Evolutionary conservation across 495 filamentous ascomycete species (phyloP).

Genomic region (Penicillium antarcticum): DNA sequence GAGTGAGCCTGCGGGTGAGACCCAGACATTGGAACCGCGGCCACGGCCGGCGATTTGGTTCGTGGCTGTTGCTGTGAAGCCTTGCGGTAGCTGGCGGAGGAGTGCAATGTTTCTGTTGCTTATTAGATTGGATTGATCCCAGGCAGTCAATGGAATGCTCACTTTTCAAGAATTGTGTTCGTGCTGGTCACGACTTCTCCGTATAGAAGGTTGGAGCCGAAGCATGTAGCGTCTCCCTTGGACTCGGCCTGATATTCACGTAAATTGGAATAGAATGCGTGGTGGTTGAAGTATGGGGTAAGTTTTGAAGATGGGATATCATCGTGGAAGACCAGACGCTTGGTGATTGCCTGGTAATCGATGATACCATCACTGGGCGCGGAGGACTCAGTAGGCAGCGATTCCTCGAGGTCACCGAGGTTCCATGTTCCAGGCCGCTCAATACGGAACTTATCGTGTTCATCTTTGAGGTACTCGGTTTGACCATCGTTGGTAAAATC

Average conservation of each 20-base stretch:
- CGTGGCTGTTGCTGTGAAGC: conserved; percentile 88
- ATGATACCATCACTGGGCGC: conserved; percentile 55
- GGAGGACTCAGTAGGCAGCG: conserved; percentile 36
- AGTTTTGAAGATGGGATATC: conserved; percentile 68
- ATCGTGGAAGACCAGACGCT: conserved; percentile 66
- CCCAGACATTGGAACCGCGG: conserved; percentile 90
- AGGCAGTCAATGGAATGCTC: conserved; percentile 7
- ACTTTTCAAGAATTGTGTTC: conserved; percentile 93
- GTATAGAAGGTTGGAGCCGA: conserved; percentile 79
- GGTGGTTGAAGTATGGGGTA: conserved; percentile 87
- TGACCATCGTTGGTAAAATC: conserved; percentile 62
- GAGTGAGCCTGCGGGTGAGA: conserved; percentile 81
- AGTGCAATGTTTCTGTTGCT: conserved; percentile 66
- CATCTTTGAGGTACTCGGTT: conserved; percentile 75
- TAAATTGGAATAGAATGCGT: conserved; percentile 73
- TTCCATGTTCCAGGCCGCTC: conserved; percentile 63
- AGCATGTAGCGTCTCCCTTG: conserved; percentile 53
- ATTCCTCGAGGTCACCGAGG: conserved; percentile 49
- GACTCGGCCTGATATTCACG: conserved; percentile 59
- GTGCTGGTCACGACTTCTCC: conserved; percentile 93
- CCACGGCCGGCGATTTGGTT: conserved; percentile 89
- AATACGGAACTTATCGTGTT: conserved; percentile 82
- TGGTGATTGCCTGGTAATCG: conserved; percentile 72
- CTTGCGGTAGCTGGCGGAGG: conserved; percentile 70
- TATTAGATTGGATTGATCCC: conserved; percentile 11